These are phyloP conservation scores for Ammopiptanthus mongolicus DNA, from an alignment of 306 rosid genomes.

Conservation along the genomic window DNA sequence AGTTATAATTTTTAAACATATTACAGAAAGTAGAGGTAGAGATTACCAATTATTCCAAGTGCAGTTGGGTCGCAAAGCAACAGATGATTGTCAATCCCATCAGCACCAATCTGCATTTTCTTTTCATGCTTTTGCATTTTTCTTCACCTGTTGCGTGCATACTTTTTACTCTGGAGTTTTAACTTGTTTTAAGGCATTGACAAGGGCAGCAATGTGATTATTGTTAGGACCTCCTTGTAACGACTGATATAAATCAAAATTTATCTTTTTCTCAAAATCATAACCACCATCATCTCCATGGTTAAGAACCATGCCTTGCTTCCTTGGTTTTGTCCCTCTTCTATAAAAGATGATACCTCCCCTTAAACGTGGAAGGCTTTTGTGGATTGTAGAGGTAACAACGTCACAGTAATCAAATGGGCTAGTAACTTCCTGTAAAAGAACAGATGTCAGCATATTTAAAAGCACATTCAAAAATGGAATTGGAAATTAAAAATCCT, in stretches of 20 bases:
- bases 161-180: slow-evolving; percentile 67
- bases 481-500: slow-evolving; percentile 3
- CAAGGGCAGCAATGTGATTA: slow-evolving; percentile 83
- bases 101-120: slow-evolving; percentile 83
- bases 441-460: slow-evolving; percentile 8
- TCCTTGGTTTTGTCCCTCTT: slow-evolving; percentile 55
- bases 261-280: slow-evolving; percentile 78
- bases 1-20: not conserved
- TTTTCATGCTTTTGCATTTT: slow-evolving; percentile 78
- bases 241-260: slow-evolving; percentile 64
- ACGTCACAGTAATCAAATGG: slow-evolving; percentile 79
- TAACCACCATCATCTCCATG: slow-evolving; percentile 46
- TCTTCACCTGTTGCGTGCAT: slow-evolving; percentile 74
- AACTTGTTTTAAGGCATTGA: slow-evolving; percentile 75
- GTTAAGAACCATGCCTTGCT: slow-evolving; percentile 44
- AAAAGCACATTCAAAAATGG: not conserved
- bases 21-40: not conserved
- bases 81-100: slow-evolving; percentile 84
- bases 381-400: slow-evolving; percentile 85
- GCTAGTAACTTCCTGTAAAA: slow-evolving; percentile 56
- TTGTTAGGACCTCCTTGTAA: slow-evolving; percentile 93
- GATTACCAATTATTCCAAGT: slow-evolving; percentile 58
- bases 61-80: slow-evolving; percentile 85
- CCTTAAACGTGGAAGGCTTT: slow-evolving; percentile 83
- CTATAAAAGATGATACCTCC: slow-evolving; percentile 81